Evolutionary conservation across 176 grass and related monocot genomes (phyloP).

Genomic region (Chloris gayana): DNA sequence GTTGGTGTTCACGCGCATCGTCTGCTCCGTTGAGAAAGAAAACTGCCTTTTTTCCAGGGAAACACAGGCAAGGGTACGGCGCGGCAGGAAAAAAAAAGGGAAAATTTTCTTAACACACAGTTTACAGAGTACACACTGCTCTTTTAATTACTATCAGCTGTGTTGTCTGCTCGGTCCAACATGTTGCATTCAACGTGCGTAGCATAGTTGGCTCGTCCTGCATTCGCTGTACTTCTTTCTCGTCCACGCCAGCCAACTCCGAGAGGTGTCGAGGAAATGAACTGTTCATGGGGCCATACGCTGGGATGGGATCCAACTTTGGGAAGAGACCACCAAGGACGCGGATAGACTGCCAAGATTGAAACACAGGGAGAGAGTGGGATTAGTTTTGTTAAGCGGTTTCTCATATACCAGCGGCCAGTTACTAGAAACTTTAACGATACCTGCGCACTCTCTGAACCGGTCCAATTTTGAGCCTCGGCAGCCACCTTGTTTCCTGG

Average conservation of each 20-base stretch:
- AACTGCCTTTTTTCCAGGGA: slow-evolving; percentile 7
- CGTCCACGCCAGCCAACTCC: not conserved
- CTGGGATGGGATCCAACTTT: too few species aligned
- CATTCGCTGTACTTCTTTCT: not conserved
- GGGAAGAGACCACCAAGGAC: too few species aligned
- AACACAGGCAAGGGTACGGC: not conserved
- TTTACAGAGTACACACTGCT: not conserved
- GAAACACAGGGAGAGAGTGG: too few species aligned
- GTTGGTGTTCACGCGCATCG: not conserved
- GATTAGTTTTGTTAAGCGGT: too few species aligned
- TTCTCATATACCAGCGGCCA: too few species aligned
- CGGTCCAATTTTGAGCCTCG: too few species aligned
- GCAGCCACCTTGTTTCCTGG: too few species aligned
- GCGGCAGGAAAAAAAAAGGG: not conserved
- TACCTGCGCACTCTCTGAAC: too few species aligned
- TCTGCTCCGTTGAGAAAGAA: not conserved
- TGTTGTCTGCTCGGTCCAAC: not conserved
- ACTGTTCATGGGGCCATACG: not conserved
- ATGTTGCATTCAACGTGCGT: not conserved
- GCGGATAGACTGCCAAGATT: too few species aligned
- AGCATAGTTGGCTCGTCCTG: not conserved
- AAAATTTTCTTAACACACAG: not conserved
- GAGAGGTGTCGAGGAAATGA: not conserved
- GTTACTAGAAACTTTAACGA: too few species aligned
- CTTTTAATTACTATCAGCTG: not conserved